A percentile compares a stretch with the other conserved stretches of the same genome.
Evolutionary conservation across 805 yeast genomes (phyloP).

Genomic region (Komagataella phaffii): DNA sequence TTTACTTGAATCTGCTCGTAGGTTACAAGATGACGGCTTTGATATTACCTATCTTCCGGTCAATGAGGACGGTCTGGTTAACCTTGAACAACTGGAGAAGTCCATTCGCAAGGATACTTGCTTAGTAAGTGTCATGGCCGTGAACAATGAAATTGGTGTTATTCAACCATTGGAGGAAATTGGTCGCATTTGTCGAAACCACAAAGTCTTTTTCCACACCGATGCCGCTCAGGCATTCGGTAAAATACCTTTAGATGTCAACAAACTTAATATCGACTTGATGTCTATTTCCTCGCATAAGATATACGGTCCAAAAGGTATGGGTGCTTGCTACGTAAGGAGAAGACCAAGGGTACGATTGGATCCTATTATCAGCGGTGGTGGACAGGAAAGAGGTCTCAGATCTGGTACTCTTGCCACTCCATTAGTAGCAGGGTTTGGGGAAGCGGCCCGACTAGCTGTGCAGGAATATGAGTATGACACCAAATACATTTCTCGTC

Average conservation of each 20-base stretch:
- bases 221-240: conserved; percentile 98
- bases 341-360: conserved; percentile 97
- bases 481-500: conserved; percentile 47
- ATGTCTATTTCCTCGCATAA: conserved; percentile 93
- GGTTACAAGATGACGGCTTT: conserved; percentile 91
- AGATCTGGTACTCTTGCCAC: conserved; percentile 96
- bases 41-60: conserved; percentile 93
- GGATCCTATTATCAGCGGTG: conserved; percentile 91
- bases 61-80: conserved; percentile 62
- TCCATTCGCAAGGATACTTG: conserved; percentile 87
- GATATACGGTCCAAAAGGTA: conserved; percentile 95
- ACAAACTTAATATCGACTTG: conserved; percentile 83
- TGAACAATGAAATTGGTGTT: conserved; percentile 96
- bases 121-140: conserved; percentile 90
- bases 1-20: conserved; percentile 93
- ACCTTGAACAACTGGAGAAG: conserved; percentile 61
- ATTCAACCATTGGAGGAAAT: conserved; percentile 93
- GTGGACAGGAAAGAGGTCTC: conserved; percentile 98
- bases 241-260: conserved; percentile 84
- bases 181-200: conserved; percentile 71
- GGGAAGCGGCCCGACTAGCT: conserved; percentile 91
- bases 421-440: conserved; percentile 91
- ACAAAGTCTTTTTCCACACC: conserved; percentile 92
- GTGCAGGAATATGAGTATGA: conserved; percentile 63
- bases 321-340: conserved; percentile 90